phyloP scores from a whole-genome alignment of 1,284 basidiomycete genomes.

The Cutaneotrichosporon dermatis region DNA sequence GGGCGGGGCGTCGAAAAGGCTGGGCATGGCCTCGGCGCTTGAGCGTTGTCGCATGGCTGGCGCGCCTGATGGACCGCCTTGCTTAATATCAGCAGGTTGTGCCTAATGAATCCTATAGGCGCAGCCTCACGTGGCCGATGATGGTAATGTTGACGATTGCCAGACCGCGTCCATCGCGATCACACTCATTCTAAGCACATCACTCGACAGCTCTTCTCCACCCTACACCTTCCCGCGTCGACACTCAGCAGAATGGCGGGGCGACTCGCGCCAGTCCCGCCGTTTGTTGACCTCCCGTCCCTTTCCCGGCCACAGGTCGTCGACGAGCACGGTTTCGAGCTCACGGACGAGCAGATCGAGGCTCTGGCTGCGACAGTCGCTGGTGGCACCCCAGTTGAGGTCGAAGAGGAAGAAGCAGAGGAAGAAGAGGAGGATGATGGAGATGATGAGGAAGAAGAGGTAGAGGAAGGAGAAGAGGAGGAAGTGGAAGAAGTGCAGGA shows the following conservation, averaged over 20 bases:
- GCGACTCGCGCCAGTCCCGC: conserved; percentile 14
- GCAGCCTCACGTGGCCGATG: no score
- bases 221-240: neutral
- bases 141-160: no score
- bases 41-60: no score
- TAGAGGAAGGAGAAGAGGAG: neutral
- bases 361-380: conserved; percentile 25
- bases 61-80: no score
- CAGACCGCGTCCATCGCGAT: no score
- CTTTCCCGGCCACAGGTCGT: conserved; percentile 32
- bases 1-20: no score
- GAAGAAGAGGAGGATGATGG: conserved; percentile 13
- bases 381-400: neutral
- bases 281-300: conserved; percentile 30
- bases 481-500: conserved; percentile 8
- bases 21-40: no score
- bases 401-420: conserved; percentile 1
- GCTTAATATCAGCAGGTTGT: no score
- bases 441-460: conserved; percentile 7
- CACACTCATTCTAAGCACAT: no score
- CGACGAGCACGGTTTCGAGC: conserved; percentile 32
- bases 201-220: no score
- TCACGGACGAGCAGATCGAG: conserved; percentile 40
- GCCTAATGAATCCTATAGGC: no score
- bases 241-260: conserved; percentile 8